phyloP scores from a whole-genome alignment of 2,329 filamentous ascomycete species.

The Epichloe baconii region DNA sequence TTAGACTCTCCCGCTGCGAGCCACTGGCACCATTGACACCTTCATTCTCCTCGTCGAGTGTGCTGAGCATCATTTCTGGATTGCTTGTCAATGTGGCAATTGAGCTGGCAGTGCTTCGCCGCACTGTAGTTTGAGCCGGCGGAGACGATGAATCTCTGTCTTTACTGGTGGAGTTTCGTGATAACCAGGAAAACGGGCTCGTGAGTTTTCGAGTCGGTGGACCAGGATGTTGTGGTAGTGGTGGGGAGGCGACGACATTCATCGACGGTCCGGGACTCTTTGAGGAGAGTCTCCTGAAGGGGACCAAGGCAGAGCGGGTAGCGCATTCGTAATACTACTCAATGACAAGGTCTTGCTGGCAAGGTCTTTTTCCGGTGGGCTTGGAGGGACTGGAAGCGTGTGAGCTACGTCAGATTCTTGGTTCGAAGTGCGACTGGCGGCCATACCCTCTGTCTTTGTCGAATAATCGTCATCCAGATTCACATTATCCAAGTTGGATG shows the following conservation, averaged over 20 bases:
- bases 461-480: slow-evolving; percentile 49
- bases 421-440: not conserved
- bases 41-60: slow-evolving; percentile 60
- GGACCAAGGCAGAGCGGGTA: slow-evolving; percentile 63
- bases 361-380: slow-evolving; percentile 22
- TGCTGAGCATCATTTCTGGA: slow-evolving; percentile 64
- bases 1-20: slow-evolving; percentile 48
- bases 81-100: slow-evolving; percentile 69
- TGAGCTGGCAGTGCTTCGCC: slow-evolving; percentile 66
- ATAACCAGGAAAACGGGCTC: slow-evolving; percentile 78
- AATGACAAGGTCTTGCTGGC: slow-evolving; percentile 46
- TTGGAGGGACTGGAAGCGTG: slow-evolving; percentile 15
- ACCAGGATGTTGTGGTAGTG: slow-evolving; percentile 13
- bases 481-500: slow-evolving; percentile 44
- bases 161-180: slow-evolving; percentile 50
- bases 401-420: slow-evolving; percentile 9
- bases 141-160: slow-evolving; percentile 43
- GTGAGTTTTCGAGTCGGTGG: slow-evolving; percentile 58
- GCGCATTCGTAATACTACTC: slow-evolving; percentile 57
- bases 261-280: slow-evolving; percentile 30
- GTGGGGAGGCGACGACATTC: slow-evolving; percentile 18
- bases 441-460: slow-evolving; percentile 20
- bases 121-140: slow-evolving; percentile 32
- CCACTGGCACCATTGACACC: slow-evolving; percentile 30
- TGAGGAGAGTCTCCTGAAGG: slow-evolving; percentile 36